A percentile compares a stretch with the other conserved stretches of the same genome.
Conservation (phyloP, 2,329 filamentous ascomycete genomes). For the Conoideocrella luteorostrata region DNA sequence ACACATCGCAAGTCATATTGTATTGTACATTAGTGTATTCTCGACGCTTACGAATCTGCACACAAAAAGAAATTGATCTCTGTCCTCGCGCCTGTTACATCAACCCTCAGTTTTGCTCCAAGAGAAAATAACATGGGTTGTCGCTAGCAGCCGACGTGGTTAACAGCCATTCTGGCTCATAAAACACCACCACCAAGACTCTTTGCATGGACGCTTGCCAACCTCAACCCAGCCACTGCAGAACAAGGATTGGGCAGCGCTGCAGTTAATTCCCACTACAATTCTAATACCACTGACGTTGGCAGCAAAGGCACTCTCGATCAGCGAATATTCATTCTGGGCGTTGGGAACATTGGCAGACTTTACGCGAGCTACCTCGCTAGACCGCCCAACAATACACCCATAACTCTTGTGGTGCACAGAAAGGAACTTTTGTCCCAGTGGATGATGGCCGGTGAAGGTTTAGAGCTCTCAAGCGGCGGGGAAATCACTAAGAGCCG, state of each 20-base stretch:
- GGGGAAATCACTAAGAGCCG: slow-evolving; percentile 24
- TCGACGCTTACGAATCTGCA: too few species aligned
- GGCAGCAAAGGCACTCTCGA: slow-evolving; percentile 12
- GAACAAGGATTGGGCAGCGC: background rate
- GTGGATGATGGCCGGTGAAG: slow-evolving; percentile 36
- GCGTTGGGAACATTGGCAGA: slow-evolving; percentile 73
- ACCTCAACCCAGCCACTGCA: slow-evolving; percentile 15
- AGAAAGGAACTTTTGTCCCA: slow-evolving; percentile 41
- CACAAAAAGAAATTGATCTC: too few species aligned
- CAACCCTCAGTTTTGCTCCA: too few species aligned
- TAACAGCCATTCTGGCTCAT: slow-evolving; percentile 22
- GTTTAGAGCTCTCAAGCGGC: slow-evolving; percentile 37
- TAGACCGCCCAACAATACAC: slow-evolving; percentile 53
- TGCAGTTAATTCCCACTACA: too few species aligned
- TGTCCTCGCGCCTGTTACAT: too few species aligned
- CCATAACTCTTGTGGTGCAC: slow-evolving; percentile 76
- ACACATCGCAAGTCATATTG: too few species aligned
- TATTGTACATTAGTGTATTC: too few species aligned
- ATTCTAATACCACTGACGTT: too few species aligned
- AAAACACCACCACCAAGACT: slow-evolving; percentile 23
- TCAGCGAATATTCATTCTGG: slow-evolving; percentile 68
- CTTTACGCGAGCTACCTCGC: slow-evolving; percentile 70
- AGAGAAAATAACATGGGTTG: background rate
- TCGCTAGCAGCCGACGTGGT: slow-evolving; percentile 21
- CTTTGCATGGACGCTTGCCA: slow-evolving; percentile 29